phyloP scores from a whole-genome alignment of 495 filamentous ascomycete genomes.

The Trichoderma reesei region DNA sequence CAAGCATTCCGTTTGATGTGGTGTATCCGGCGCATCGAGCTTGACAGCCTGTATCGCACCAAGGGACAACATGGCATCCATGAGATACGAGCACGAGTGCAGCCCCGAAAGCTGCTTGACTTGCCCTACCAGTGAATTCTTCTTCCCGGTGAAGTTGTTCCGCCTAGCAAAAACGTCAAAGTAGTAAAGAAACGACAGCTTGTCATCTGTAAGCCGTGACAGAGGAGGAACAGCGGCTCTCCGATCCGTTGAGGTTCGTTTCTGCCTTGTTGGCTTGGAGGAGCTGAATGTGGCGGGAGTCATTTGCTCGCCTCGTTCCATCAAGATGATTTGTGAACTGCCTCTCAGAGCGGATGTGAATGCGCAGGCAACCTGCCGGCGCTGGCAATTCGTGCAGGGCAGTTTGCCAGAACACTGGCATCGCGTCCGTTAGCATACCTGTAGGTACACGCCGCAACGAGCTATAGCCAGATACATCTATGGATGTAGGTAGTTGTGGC shows the following conservation, averaged over 20 bases:
- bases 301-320: not conserved
- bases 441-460: not conserved
- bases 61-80: not conserved
- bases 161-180: not conserved
- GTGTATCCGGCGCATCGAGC: not conserved
- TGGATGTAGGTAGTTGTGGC: too few relatives aligned
- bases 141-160: not conserved
- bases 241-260: not conserved
- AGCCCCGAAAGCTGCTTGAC: not conserved
- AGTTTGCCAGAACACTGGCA: not conserved
- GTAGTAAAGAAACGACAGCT: not conserved
- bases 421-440: not conserved
- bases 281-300: not conserved
- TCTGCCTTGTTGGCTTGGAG: not conserved
- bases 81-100: not conserved
- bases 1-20: not conserved
- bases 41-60: slow-evolving; percentile 1
- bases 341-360: not conserved
- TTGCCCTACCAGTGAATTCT: not conserved
- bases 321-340: not conserved
- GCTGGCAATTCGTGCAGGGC: not conserved
- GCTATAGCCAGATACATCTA: too few relatives aligned
- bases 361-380: not conserved
- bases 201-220: not conserved
- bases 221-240: not conserved